Evolutionary conservation across 768 basidiomycete genomes (phyloP).

Genomic region (Amanita inopinata): DNA sequence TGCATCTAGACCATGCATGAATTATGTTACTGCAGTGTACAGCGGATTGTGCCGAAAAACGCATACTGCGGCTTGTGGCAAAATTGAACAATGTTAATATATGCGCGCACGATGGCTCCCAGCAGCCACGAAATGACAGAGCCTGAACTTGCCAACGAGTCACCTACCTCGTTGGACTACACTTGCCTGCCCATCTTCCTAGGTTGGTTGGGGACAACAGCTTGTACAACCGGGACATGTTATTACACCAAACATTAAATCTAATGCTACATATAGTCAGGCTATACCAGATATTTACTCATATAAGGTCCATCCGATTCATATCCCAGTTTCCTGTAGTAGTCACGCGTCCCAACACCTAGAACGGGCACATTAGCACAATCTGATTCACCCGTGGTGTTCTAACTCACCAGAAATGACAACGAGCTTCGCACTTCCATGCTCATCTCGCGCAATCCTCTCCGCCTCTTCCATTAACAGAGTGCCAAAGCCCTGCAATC

Average conservation of each 20-base stretch:
- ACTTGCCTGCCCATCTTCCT: too few species aligned
- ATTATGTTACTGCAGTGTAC: neutral
- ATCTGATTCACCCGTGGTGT: neutral
- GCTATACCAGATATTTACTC: constrained; percentile 70
- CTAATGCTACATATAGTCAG: constrained; percentile 7
- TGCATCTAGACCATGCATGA: too few species aligned
- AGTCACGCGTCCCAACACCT: constrained; percentile 96
- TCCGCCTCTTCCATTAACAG: constrained; percentile 99
- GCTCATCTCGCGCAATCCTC: constrained; percentile 93
- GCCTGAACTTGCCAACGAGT: too few species aligned
- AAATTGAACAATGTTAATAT: too few species aligned
- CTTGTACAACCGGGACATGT: too few species aligned
- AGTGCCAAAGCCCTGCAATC: constrained; percentile 80
- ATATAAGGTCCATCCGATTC: constrained; percentile 96
- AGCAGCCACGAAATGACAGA: too few species aligned
- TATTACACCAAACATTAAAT: too few species aligned
- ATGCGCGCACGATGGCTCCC: too few species aligned
- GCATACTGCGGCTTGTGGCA: too few species aligned
- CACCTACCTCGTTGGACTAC: too few species aligned
- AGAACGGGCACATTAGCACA: constrained; percentile 9
- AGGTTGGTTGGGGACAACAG: too few species aligned
- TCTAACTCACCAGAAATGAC: constrained; percentile 90
- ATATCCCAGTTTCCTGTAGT: constrained; percentile 92
- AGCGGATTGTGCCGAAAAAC: too few species aligned
- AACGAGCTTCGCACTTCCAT: constrained; percentile 91